Conservation (phyloP, 306 rosid genomes). For the Prunus kanzakura region DNA sequence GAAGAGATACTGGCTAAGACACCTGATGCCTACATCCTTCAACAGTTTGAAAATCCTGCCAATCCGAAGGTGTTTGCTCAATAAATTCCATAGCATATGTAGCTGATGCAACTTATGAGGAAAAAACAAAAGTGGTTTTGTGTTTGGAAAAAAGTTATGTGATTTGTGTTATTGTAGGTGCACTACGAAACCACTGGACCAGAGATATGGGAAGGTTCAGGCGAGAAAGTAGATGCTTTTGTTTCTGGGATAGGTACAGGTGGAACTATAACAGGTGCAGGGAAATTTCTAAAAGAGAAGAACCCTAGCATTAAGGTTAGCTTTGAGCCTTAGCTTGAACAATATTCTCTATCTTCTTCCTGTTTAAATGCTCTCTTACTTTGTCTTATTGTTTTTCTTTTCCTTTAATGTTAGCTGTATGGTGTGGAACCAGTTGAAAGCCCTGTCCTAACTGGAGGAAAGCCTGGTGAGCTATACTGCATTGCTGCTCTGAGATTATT, state of each 20-base stretch:
- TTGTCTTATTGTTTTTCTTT: conserved; percentile 5
- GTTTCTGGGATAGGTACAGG: conserved; percentile 81
- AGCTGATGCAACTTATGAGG: background rate
- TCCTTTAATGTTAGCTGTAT: conserved; percentile 42
- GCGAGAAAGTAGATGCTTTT: conserved; percentile 61
- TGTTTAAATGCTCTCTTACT: conserved; percentile 1
- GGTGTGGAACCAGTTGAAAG: conserved; percentile 84
- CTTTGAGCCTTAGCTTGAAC: background rate
- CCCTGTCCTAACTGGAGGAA: conserved; percentile 79
- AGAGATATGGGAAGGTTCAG: conserved; percentile 77
- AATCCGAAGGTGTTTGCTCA: conserved; percentile 64
- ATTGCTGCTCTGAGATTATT: background rate
- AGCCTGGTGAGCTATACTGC: conserved; percentile 57
- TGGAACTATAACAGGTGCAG: conserved; percentile 79
- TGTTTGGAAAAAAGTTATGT: background rate
- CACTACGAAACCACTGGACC: conserved; percentile 92
- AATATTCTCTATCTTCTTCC: background rate
- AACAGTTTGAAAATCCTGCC: conserved; percentile 85
- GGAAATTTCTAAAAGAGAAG: conserved; percentile 76
- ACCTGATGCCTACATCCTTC: conserved; percentile 68
- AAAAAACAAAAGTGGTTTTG: background rate
- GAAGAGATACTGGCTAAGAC: conserved; percentile 76
- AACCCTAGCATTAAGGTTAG: conserved; percentile 67
- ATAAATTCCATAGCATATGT: background rate
- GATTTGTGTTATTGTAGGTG: conserved; percentile 30